Base-by-base conservation (phyloP, 768 basidiomycete genomes). In the Hericium rajendrae region DNA sequence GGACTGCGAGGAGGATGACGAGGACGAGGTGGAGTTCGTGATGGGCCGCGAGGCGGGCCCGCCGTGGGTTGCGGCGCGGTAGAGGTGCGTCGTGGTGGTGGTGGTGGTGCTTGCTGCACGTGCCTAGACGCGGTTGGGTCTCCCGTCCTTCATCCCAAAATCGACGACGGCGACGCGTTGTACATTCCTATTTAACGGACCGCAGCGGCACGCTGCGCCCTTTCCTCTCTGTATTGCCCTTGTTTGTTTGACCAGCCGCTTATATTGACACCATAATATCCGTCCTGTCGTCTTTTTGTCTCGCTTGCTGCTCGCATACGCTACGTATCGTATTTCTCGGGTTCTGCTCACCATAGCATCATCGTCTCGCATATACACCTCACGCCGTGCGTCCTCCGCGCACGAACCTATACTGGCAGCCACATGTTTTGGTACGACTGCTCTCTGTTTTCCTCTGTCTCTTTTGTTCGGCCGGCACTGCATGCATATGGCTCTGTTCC, bases 11-110 rank as follows among this genome's bases (percentile, higher is more conserved):
- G 82, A 85, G 10, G 84, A 85, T 2, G 84, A 84, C 2, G 85
- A 86, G n/a, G 85, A 86, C 37, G 84, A 86, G 41, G 78, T 87
- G n/a, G 84, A 79, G n/a, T 84, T 87, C 61, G 85, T 87, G 40
- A 78, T 87, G 67, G 80, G 78, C 43, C 67, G 74, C 58, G 76
- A 76, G 57, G 71, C 71, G n/a, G 72, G 57, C 10, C 62, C 51
- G 51, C 38, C 57, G n/a, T 63, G 62, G 60, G 46, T 58, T 49
- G 18, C 49, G 15, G 49, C 49, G 20, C 26, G 22, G 24, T 46
- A 22, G 49, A 20, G 49, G 24, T 51, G 20, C 49, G 49, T 37
- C 24, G 18, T 51, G 9, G n/a, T 8, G 18, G 49, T 37, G 49
- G 18, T 51, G 9, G 16, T n/a, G n/a, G n/a, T n/a, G n/a, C 18